Conservation (phyloP, 1,284 basidiomycete species). For the Phylloporus gajari region DNA sequence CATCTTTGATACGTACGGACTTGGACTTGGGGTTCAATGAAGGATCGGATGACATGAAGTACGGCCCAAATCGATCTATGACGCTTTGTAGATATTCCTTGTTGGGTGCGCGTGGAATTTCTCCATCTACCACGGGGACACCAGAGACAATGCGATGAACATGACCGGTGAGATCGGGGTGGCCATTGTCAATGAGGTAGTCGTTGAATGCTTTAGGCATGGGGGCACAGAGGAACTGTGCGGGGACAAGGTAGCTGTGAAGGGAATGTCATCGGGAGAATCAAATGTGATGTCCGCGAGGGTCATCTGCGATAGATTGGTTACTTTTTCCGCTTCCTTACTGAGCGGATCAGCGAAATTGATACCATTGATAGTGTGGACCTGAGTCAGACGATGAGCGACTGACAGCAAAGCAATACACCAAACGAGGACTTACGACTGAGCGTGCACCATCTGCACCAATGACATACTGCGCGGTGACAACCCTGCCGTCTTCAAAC, state of each 20-base stretch:
- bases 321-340: not conserved
- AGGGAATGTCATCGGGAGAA: not conserved
- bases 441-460: slow-evolving; percentile 69
- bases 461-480: slow-evolving; percentile 60
- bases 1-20: slow-evolving; percentile 37
- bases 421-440: slow-evolving; percentile 47
- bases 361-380: slow-evolving; percentile 35
- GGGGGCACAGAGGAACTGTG: slow-evolving; percentile 40
- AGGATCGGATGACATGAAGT: slow-evolving; percentile 11
- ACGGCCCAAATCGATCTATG: slow-evolving; percentile 49
- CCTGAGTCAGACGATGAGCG: slow-evolving; percentile 12
- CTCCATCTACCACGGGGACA: slow-evolving; percentile 44
- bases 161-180: slow-evolving; percentile 8
- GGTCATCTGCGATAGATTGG: slow-evolving; percentile 33
- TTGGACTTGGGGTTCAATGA: slow-evolving; percentile 34
- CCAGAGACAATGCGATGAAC: slow-evolving; percentile 49
- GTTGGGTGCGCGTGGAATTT: slow-evolving; percentile 43
- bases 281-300: slow-evolving; percentile 36
- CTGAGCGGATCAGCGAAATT: slow-evolving; percentile 27
- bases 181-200: slow-evolving; percentile 29
- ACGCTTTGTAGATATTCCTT: slow-evolving; percentile 51
- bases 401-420: not conserved
- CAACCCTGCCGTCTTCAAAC: slow-evolving; percentile 61
- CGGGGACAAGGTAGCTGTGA: slow-evolving; percentile 21
- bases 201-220: slow-evolving; percentile 41